Conservation (phyloP, 352 stramenopile species). For the Globisporangium perplexum region DNA sequence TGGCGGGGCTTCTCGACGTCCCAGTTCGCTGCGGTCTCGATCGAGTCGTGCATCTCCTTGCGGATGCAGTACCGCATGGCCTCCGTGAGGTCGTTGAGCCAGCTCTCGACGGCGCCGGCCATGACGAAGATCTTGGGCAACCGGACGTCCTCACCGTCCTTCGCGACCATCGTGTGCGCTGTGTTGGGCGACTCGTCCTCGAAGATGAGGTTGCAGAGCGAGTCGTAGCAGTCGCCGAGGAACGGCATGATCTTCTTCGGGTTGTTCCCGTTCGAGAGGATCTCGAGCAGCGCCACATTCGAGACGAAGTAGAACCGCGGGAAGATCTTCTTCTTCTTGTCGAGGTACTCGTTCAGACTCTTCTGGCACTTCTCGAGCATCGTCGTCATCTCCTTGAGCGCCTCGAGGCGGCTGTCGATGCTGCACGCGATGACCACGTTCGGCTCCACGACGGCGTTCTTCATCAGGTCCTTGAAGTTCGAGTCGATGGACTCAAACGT, state of each 20-base stretch:
- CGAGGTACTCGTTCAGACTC: conserved; percentile 83
- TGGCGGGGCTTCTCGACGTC: conserved; percentile 96
- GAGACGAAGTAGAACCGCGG: conserved; percentile 90
- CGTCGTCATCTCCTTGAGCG: conserved; percentile 83
- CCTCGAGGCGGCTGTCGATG: conserved; percentile 75
- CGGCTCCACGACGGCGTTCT: conserved; percentile 82
- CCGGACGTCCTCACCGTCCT: conserved; percentile 61
- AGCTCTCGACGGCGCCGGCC: conserved; percentile 78
- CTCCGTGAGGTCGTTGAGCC: conserved; percentile 85
- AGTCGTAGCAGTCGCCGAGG: conserved; percentile 97
- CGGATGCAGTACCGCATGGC: conserved; percentile 79
- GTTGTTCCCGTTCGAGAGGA: conserved; percentile 90
- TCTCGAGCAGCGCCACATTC: conserved; percentile 83
- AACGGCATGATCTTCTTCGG: conserved; percentile 98
- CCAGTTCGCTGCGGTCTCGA: conserved; percentile 86
- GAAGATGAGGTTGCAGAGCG: conserved; percentile 84
- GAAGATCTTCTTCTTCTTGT: conserved; percentile 92
- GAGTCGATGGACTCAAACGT: conserved; percentile 88
- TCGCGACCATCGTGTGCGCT: conserved; percentile 82
- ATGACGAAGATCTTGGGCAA: conserved; percentile 80
- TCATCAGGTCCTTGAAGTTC: conserved; percentile 90
- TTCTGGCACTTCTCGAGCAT: conserved; percentile 90
- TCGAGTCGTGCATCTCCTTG: conserved; percentile 85
- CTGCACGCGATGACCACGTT: conserved; percentile 74
- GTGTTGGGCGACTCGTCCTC: conserved; percentile 76